Evolutionary conservation across 2,329 filamentous ascomycete genomes (phyloP), one percentile per base, ranked within the genome.

Genomic region (Cladobotryum mycophilum): DNA sequence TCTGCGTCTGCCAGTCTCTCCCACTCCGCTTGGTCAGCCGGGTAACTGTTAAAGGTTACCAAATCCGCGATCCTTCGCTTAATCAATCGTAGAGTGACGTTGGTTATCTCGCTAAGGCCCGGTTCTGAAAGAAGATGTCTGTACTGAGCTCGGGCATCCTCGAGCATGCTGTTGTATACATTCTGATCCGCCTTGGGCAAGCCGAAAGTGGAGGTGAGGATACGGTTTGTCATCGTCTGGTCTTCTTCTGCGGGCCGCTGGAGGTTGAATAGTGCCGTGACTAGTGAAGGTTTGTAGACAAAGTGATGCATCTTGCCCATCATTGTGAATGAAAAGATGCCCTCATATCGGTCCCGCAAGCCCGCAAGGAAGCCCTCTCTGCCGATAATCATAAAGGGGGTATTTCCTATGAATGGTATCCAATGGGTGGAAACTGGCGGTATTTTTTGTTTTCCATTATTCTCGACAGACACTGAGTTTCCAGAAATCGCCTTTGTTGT

Each of bases 11-110:
- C 66, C 5, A 58, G 18, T n/a, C 63, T 57, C 55, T 72, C 70
- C 70, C 70, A 72, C 6, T 66, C 65, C 43, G 59, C 61, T 52
- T 72, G 69, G 42, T 72, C 69, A 3, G 67, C 61, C 1, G 64
- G 58, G 14, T 64, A 66, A 6, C 57, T 56, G 53, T 68, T 71
- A 58, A 72, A 72, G 1, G 68, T 66, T 43, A 72, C 64, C 3
- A 70, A 57, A 42, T 71, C 67, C 1, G 62, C 59, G 9, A 68
- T 61, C 35, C 61, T 58, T 9, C 56, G 54, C n/a, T 62, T 61
- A 1, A 71, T 48, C 17, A 63, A 56, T 5, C 43, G 49, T 3
- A 61, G 33, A 1, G 56, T 56, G 12, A 36, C 50, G 8, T 55
- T 20, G 38, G 56, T 55, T 12, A 58, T 53, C 33, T 68, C 47